Evolutionary conservation across 140 eudicot species (phyloP).

Genomic region (Cichorium intybus): DNA sequence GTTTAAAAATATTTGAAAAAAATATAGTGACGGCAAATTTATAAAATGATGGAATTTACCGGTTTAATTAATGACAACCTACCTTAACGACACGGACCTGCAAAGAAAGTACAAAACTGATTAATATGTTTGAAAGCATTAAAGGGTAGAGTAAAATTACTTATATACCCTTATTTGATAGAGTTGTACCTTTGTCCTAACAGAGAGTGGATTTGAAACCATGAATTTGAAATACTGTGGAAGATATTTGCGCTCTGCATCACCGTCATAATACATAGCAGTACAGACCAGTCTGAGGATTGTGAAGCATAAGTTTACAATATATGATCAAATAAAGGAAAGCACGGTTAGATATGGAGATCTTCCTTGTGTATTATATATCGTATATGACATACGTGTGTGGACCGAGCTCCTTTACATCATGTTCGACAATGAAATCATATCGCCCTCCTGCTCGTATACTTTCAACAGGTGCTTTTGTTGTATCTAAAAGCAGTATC

Average conservation of each 20-base stretch:
- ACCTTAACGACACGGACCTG: constrained; percentile 99
- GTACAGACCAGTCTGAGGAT: constrained; percentile 82
- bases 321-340: neutral
- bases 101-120: constrained; percentile 33
- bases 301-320: constrained; percentile 11
- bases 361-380: neutral
- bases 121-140: constrained; percentile 9
- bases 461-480: constrained; percentile 91
- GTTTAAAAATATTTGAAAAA: too few species aligned
- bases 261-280: constrained; percentile 79
- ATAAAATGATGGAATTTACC: neutral
- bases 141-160: neutral
- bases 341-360: neutral
- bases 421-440: constrained; percentile 96
- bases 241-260: constrained; percentile 90
- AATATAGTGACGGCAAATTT: neutral
- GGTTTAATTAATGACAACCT: constrained; percentile 34
- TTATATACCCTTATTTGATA: neutral
- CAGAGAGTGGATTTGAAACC: constrained; percentile 97
- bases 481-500: constrained; percentile 82
- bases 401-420: constrained; percentile 95
- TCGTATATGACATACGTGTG: constrained; percentile 67
- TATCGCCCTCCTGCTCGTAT: constrained; percentile 97
- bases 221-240: constrained; percentile 95
- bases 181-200: constrained; percentile 80